These are phyloP conservation scores for Schrenkiella parvula DNA, from an alignment of 345 rosid genomes.

Conservation along the genomic window DNA sequence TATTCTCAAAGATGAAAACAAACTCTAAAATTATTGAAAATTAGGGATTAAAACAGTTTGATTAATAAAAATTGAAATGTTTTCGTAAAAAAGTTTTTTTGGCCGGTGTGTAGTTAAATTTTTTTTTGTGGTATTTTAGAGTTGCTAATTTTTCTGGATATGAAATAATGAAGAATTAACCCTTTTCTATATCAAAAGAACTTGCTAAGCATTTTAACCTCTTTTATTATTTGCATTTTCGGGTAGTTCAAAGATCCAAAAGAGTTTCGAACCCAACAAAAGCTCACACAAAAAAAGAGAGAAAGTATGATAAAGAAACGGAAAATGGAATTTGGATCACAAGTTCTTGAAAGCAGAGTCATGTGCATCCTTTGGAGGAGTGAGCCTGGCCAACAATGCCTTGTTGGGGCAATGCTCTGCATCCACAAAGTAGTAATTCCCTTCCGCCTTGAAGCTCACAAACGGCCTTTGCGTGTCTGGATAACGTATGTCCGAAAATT, in stretches of 20 bases:
- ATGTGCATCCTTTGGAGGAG: constrained; percentile 56
- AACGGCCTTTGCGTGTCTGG: constrained; percentile 81
- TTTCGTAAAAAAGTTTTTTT: no score
- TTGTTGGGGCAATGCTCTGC: constrained; percentile 82
- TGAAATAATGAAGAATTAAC: background rate
- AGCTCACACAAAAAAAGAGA: background rate
- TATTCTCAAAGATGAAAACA: no score
- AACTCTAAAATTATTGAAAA: no score
- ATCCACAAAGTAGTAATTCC: constrained; percentile 67
- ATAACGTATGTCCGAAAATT: constrained; percentile 68
- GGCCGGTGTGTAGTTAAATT: no score
- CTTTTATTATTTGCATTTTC: constrained; percentile 21
- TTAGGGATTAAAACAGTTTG: no score
- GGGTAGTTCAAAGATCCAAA: constrained; percentile 6
- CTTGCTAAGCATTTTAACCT: background rate
- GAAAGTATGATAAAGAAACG: background rate
- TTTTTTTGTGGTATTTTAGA: no score
- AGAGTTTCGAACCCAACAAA: constrained; percentile 18
- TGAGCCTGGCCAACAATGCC: constrained; percentile 79
- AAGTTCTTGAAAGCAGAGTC: constrained; percentile 87
- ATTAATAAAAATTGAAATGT: no score
- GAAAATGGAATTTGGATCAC: constrained; percentile 17
- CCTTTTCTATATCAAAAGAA: background rate
- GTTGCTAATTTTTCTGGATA: background rate
- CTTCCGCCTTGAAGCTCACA: constrained; percentile 83